Percentiles rank a stretch among this genome's conserved stretches.
Conservation (phyloP, 1,284 basidiomycete species). For the Singerocomus rubriflavus region DNA sequence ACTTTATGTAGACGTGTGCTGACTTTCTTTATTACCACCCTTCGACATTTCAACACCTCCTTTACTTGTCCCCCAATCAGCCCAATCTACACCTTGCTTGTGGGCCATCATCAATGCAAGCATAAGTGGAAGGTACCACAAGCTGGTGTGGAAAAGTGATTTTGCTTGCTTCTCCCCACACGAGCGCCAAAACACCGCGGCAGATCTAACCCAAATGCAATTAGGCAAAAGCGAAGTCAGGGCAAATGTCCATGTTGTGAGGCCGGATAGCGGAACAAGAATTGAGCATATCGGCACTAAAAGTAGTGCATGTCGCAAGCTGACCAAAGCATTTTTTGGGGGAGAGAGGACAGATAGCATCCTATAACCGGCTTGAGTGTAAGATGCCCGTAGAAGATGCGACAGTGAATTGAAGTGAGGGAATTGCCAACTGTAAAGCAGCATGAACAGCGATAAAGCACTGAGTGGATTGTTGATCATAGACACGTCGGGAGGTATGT, state of each 20-base stretch:
- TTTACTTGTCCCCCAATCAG: slow-evolving; percentile 40
- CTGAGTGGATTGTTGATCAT: slow-evolving; percentile 74
- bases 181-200: slow-evolving; percentile 73
- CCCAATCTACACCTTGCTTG: slow-evolving; percentile 81
- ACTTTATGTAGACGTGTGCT: neutral
- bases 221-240: slow-evolving; percentile 80
- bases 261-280: slow-evolving; percentile 81
- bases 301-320: slow-evolving; percentile 79
- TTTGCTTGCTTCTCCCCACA: slow-evolving; percentile 82
- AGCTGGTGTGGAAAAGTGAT: slow-evolving; percentile 74
- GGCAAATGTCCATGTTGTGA: slow-evolving; percentile 88
- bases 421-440: slow-evolving; percentile 98
- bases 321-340: slow-evolving; percentile 79
- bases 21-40: neutral
- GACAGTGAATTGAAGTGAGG: slow-evolving; percentile 98
- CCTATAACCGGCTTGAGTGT: slow-evolving; percentile 90
- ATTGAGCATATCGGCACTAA: slow-evolving; percentile 80
- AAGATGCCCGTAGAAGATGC: slow-evolving; percentile 82
- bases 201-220: slow-evolving; percentile 62
- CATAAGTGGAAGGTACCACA: slow-evolving; percentile 92
- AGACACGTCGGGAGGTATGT: slow-evolving; percentile 42
- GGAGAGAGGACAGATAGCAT: slow-evolving; percentile 91
- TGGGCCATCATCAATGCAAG: slow-evolving; percentile 94
- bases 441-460: slow-evolving; percentile 70
- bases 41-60: slow-evolving; percentile 6